Evolutionary conservation across 2,329 filamentous ascomycete species (phyloP), one percentile per base, ranked within the genome.

Genomic region (Blumeriella jaapii): DNA sequence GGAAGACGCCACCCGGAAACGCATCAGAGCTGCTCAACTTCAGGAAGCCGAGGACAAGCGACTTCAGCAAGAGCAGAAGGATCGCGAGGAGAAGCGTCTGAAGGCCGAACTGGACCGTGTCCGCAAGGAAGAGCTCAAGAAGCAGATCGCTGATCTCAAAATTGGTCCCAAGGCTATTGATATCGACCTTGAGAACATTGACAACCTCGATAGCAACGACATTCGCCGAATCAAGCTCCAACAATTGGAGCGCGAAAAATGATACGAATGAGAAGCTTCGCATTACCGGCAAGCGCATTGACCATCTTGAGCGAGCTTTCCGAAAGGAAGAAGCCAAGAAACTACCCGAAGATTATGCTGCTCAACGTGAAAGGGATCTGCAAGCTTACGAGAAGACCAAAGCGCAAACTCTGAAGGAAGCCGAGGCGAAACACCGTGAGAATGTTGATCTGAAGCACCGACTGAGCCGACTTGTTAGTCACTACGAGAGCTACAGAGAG

Each of bases 201-300:
- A 91, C 44, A 83, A 83, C 47, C 72, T 95, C 38, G 87, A 96
- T 61, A 83, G 78, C 59, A 86, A 85, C 60, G 79, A 81, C 46
- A 82, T 98, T 51, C 87, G 91, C 58, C 81, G 83, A 49, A 81
- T 98, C 65, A 96, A 96, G 69, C 74, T 98, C 39, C 82, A 84
- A 42, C 89, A 94, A 61, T 74, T 98, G 8, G 91, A 96, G 65
- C 87, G 89, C 52, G 91, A 98, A 96, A 79, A 93, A 89, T 55
- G 86, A 91, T 55, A 78, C 95, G 49, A 84, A 82, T 46, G 86
- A 95, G 63, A 85, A 82, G 58, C 74, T 96, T 34, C 80, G 86
- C 52, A 76, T 93, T 52, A 93, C 87, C 41, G 85, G 82, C 59
- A 96, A 95, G 74, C 82, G 91, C 46, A 83, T 95, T 53, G 91